These are phyloP conservation scores for Coniochaeta ligniaria DNA, from an alignment of 2,329 filamentous ascomycete genomes.

Conservation along the genomic window DNA sequence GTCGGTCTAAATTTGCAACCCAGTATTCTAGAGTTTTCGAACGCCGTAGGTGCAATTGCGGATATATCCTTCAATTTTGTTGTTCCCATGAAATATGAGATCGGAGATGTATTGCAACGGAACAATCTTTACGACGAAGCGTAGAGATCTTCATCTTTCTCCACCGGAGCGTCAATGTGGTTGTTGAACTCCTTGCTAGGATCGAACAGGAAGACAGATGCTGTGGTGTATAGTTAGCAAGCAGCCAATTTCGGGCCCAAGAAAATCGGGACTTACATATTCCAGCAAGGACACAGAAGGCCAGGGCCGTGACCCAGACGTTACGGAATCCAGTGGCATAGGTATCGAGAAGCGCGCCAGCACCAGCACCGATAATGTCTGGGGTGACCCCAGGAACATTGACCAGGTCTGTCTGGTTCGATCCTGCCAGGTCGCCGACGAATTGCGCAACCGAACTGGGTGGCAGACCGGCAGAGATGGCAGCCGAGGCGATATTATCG, in stretches of 20 bases:
- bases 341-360: conserved; percentile 16
- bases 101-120: not conserved
- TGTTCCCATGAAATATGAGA: not conserved
- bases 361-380: conserved; percentile 19
- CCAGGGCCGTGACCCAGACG: conserved; percentile 23
- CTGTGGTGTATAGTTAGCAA: not conserved
- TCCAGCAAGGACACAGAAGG: conserved; percentile 20
- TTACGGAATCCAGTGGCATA: conserved; percentile 20
- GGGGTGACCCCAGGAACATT: conserved; percentile 20
- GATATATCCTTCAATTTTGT: not conserved
- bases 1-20: not conserved
- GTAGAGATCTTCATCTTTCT: conserved; percentile 20
- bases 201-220: conserved; percentile 21
- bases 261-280: conserved; percentile 14
- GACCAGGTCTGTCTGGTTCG: conserved; percentile 17
- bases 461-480: conserved; percentile 20
- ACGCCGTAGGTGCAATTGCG: not conserved
- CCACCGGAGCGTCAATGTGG: conserved; percentile 27
- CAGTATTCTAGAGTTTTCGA: not conserved
- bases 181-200: conserved; percentile 27
- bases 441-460: conserved; percentile 14
- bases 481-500: conserved; percentile 23
- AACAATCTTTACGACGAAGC: not conserved
- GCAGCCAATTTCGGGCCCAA: not conserved
- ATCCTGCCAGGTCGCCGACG: conserved; percentile 17